Evolutionary conservation across 2,329 filamentous ascomycete genomes (phyloP).

Genomic region (Bisporella sp.): DNA sequence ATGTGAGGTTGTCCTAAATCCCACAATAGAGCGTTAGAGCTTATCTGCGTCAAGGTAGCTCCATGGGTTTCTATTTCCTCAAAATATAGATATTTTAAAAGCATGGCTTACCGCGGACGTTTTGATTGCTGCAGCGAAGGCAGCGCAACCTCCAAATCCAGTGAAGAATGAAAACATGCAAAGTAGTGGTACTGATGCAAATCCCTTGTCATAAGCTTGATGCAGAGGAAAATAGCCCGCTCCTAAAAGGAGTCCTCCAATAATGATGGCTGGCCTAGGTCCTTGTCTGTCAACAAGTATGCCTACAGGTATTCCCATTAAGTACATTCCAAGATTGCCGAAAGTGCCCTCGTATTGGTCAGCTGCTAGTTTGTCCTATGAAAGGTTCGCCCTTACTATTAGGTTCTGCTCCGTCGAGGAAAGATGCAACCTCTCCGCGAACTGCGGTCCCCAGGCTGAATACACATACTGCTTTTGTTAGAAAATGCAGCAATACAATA

Average conservation of each 20-base stretch:
- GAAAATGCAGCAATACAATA: constrained; percentile 4
- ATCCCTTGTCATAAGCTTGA: constrained; percentile 64
- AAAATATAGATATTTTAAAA: too few relatives aligned
- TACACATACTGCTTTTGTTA: constrained; percentile 74
- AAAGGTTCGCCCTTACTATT: constrained; percentile 51
- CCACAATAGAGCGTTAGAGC: too few relatives aligned
- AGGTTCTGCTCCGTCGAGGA: constrained; percentile 91
- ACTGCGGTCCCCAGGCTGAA: constrained; percentile 95
- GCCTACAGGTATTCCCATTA: constrained; percentile 80
- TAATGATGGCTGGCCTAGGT: constrained; percentile 69
- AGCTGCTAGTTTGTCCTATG: constrained; percentile 21
- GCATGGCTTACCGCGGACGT: constrained; percentile 54
- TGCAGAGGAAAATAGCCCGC: constrained; percentile 83
- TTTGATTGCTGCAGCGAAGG: constrained; percentile 87
- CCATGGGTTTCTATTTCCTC: too few relatives aligned
- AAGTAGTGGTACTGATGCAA: constrained; percentile 51
- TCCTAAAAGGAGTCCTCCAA: constrained; percentile 66
- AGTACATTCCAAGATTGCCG: constrained; percentile 92
- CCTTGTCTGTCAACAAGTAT: constrained; percentile 80
- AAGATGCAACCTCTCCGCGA: constrained; percentile 77
- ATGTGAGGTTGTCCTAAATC: too few relatives aligned
- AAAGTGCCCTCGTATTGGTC: constrained; percentile 47
- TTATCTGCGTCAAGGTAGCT: too few relatives aligned
- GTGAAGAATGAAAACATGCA: constrained; percentile 83
- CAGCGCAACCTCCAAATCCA: constrained; percentile 81